Evolutionary conservation across 2,329 filamentous ascomycete species (phyloP).

Genomic region (Fusarium dlaminii): DNA sequence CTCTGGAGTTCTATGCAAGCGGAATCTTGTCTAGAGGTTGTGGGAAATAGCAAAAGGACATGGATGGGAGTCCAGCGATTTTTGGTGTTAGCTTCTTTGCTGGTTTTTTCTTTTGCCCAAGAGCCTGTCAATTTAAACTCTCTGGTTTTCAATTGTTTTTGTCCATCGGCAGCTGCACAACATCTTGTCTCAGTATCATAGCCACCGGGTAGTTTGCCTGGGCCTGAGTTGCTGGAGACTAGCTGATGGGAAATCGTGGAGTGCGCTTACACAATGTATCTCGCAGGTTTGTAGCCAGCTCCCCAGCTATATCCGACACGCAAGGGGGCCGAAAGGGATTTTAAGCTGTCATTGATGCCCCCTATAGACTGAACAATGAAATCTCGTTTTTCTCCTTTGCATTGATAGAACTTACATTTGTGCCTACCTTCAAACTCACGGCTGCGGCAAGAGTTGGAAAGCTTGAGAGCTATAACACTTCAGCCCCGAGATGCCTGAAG

Average conservation of each 20-base stretch:
- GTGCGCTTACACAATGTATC: not conserved
- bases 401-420: not conserved
- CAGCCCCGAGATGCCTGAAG: not conserved
- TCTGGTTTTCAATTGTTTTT: not conserved
- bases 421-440: not conserved
- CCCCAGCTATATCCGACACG: not conserved
- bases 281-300: not conserved
- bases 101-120: not conserved
- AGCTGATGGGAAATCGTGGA: not conserved
- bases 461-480: not conserved
- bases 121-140: not conserved
- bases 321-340: not conserved
- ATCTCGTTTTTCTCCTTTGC: not conserved
- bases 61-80: not conserved
- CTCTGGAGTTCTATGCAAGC: not conserved
- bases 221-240: not conserved
- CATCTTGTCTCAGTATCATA: no score
- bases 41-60: no score
- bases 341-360: no score
- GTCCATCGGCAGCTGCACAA: not conserved
- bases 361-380: not conserved
- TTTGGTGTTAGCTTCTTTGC: not conserved
- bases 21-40: not conserved
- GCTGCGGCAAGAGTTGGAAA: not conserved
- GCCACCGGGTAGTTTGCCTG: not conserved